phyloP scores from a whole-genome alignment of 495 filamentous ascomycete genomes.

The Penicillium parvum region DNA sequence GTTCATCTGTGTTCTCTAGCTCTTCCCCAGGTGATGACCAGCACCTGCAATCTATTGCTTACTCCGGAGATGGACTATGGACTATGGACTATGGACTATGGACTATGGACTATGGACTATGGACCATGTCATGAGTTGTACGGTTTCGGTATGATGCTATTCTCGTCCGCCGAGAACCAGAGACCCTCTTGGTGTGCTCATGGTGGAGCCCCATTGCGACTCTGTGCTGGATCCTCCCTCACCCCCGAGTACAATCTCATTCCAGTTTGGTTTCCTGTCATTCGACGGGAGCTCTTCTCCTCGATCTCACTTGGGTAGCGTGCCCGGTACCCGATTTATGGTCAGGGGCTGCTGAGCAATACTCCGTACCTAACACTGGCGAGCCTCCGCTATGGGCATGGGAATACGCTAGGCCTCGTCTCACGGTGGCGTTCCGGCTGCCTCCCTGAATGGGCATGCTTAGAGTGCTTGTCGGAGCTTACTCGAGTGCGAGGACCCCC shows the following conservation, averaged over 20 bases:
- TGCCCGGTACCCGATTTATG: not conserved
- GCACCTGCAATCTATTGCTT: too few species aligned
- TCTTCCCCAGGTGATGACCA: too few species aligned
- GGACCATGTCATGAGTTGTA: not conserved
- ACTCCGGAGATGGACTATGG: too few species aligned
- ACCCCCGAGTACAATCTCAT: not conserved
- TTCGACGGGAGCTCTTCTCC: too few species aligned
- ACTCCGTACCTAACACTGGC: too few species aligned
- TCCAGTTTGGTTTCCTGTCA: not conserved
- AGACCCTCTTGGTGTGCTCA: slow-evolving; percentile 2
- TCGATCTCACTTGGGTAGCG: too few species aligned
- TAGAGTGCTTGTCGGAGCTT: slow-evolving; percentile 21
- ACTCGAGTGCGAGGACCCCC: too few species aligned
- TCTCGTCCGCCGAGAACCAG: not conserved
- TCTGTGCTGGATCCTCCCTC: not conserved
- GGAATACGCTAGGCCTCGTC: slow-evolving; percentile 10
- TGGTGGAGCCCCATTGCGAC: not conserved
- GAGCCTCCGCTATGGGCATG: too few species aligned
- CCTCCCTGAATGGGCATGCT: slow-evolving; percentile 1
- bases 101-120: too few species aligned
- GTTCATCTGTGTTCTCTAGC: too few species aligned
- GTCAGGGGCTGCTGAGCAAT: too few species aligned
- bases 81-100: too few species aligned
- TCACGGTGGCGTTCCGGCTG: not conserved
- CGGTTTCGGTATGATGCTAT: slow-evolving; percentile 5